Evolutionary conservation across 2,329 filamentous ascomycete genomes (phyloP).

Genomic region (Lachnellula occidentalis): DNA sequence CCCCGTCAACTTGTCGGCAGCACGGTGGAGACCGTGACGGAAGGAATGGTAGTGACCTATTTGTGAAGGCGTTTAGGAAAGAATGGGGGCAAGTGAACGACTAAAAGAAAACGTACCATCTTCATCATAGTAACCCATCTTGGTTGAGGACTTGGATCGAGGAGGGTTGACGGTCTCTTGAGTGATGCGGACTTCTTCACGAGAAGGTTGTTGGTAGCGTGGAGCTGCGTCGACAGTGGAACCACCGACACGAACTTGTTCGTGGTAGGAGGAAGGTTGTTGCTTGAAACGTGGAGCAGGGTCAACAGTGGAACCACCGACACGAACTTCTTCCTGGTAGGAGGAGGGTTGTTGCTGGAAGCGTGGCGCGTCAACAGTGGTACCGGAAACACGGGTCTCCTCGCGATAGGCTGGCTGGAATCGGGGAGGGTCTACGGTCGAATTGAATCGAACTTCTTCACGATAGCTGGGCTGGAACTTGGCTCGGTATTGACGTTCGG

Average conservation of each 20-base stretch:
- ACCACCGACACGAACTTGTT: slow-evolving; percentile 22
- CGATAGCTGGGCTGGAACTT: slow-evolving; percentile 48
- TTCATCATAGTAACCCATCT: slow-evolving; percentile 79
- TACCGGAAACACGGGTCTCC: slow-evolving; percentile 42
- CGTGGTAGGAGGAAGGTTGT: slow-evolving; percentile 10
- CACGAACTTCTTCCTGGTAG: slow-evolving; percentile 20
- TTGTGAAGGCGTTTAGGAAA: slow-evolving; percentile 21
- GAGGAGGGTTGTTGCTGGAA: slow-evolving; percentile 12
- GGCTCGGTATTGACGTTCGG: slow-evolving; percentile 62
- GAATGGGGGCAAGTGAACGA: slow-evolving; percentile 10
- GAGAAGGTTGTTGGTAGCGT: slow-evolving; percentile 17
- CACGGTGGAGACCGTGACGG: slow-evolving; percentile 64
- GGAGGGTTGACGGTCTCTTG: slow-evolving; percentile 33
- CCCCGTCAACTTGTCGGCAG: slow-evolving; percentile 54
- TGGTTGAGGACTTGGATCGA: slow-evolving; percentile 36
- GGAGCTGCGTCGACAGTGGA: slow-evolving; percentile 26
- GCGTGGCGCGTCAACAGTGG: slow-evolving; percentile 53
- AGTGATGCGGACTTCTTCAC: slow-evolving; percentile 19
- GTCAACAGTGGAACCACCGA: slow-evolving; percentile 27
- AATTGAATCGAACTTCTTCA: slow-evolving; percentile 25
- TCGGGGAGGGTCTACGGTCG: slow-evolving; percentile 30
- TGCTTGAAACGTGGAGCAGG: slow-evolving; percentile 19
- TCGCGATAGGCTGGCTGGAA: slow-evolving; percentile 28
- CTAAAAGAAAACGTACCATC: slow-evolving; percentile 37
- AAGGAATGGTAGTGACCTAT: slow-evolving; percentile 66